Evolutionary conservation across 202 grass and related monocot species (phyloP), one percentile per base, ranked within the genome.

Genomic region (Bolboschoenoplectus hybrid): DNA sequence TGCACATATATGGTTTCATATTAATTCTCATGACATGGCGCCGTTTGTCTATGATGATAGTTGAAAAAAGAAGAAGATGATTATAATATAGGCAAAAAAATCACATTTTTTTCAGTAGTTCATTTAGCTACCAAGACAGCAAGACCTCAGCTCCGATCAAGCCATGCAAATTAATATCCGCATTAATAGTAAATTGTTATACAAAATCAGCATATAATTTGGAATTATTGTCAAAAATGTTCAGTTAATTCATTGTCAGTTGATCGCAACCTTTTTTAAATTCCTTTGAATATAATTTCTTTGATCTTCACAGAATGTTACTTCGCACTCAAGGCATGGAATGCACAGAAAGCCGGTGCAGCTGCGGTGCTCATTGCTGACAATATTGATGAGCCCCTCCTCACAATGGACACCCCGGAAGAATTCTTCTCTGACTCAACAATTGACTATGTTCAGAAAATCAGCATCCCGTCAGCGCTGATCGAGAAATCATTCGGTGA

Each of bases 371-470:
- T 98, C 38, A 89, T 98, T 76, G 91, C 82, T 2, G 95, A 98
- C 86, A 92, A 3, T 85, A 47, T 89, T 9, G 89, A 95, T 68
- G 95, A 98, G 85, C 91, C 89, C 73, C 88, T 98, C 3, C 85
- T 98, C 13, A 98, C 95, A 7, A 98, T 98, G 95, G 95, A 98
- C 84, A 93, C 88, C 0, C 95, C 95, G 0, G 90, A 93, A 78
- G 87, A 82, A 26, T 79, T 67, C 45, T 67, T 63, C 35, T 63
- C 82, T 0, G 60, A 84, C 0, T 45, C 62, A 40, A 81, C 87
- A 12, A 53, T 67, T 2, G 56, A 86, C 70, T 92, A 95, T 80
- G 17, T 91, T 38, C 70, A 95, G 47, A 95, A 90, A 88, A 92
- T 98, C 91, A 92, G 10, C 93, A 91, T 98, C 65, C 95, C 95